Base-by-base conservation (phyloP, 1,139 yeast genomes). In the Protomyces pachydermus region DNA sequence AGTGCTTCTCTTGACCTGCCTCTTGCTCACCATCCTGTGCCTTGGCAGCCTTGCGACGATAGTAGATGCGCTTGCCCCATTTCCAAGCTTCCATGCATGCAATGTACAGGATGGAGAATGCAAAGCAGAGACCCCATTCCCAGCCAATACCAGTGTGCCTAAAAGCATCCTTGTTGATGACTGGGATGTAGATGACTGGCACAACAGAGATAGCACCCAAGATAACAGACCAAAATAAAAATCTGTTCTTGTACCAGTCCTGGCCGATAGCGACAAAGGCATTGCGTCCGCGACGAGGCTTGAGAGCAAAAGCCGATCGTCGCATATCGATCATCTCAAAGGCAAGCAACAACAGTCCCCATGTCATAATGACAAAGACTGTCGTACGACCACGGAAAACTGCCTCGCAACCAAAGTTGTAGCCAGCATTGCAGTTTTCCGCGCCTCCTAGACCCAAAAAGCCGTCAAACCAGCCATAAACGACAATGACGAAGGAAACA, bases 181-280 rank as follows among this genome's bases (percentile, higher is more conserved):
- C 96, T 1, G 97, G 97, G 70, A 90, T 89, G 75, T 89, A 89
- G 51, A 89, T 83, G 42, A 88, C 87, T 37, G 96, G 96, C 81
- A 90, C 86, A 8, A 87, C 86, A 1, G 91, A 80, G 16, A 82
- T 74, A 69, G 87, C 82, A 0, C 95, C 97, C 38, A 83, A 79
- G 57, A 87, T 73, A 54, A 90, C 84, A 0, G 96, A 88, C 93
- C 95, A 89, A 77, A 89, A 87, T 72, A 90, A 79, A 69, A 90
- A 84, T 75, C 86, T 84, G 76, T 90, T 90, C 10, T 76, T 75
- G 50, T 65, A 54, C 61, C 60, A 60, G 35, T 57, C 61, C 16
- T 50, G 46, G 1, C 37, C 51, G 3, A 35, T 28, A 37, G 61
- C 61, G 4, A 18, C 39, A 14, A 57, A 14, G 18, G 50, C 50